Percentiles rank a stretch among this genome's conserved stretches.
Conservation (phyloP, 495 filamentous ascomycete genomes). For the Neurospora sp. region DNA sequence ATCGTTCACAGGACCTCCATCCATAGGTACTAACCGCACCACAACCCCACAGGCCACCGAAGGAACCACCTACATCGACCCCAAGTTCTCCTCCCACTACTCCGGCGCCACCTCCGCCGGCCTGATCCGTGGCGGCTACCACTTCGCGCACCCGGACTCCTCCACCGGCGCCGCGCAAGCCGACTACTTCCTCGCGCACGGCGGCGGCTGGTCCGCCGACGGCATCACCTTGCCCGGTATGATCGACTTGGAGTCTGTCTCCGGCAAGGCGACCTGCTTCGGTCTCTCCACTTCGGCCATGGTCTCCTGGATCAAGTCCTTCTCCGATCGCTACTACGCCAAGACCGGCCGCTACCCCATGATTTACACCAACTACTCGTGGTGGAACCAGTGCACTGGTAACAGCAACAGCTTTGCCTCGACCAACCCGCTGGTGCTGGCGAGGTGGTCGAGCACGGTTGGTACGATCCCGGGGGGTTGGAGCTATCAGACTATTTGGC, state of each 20-base stretch:
- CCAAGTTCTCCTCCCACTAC: conserved; percentile 46
- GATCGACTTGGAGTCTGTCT: conserved; percentile 52
- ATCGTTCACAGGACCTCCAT: neutral
- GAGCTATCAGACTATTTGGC: conserved; percentile 52
- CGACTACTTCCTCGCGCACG: conserved; percentile 48
- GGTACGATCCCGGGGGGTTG: conserved; percentile 50
- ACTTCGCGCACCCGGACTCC: conserved; percentile 48
- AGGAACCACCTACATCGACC: conserved; percentile 43
- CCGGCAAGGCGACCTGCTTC: conserved; percentile 38
- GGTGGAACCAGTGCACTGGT: conserved; percentile 55
- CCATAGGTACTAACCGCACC: neutral
- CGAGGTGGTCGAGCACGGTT: conserved; percentile 36
- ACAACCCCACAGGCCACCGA: conserved; percentile 42
- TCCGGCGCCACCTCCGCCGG: conserved; percentile 41
- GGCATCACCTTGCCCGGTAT: conserved; percentile 56
- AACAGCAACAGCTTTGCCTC: conserved; percentile 39
- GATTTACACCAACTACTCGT: conserved; percentile 49
- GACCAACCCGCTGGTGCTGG: conserved; percentile 49
- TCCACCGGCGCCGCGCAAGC: conserved; percentile 45
- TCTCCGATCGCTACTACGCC: conserved; percentile 45
- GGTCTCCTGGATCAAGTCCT: conserved; percentile 51
- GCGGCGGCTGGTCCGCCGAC: conserved; percentile 52
- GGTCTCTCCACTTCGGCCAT: conserved; percentile 42
- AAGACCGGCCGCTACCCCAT: conserved; percentile 46
- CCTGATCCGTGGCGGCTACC: conserved; percentile 54